Evolutionary conservation across 2,329 filamentous ascomycete genomes (phyloP).

Genomic region (Penicillium palitans): DNA sequence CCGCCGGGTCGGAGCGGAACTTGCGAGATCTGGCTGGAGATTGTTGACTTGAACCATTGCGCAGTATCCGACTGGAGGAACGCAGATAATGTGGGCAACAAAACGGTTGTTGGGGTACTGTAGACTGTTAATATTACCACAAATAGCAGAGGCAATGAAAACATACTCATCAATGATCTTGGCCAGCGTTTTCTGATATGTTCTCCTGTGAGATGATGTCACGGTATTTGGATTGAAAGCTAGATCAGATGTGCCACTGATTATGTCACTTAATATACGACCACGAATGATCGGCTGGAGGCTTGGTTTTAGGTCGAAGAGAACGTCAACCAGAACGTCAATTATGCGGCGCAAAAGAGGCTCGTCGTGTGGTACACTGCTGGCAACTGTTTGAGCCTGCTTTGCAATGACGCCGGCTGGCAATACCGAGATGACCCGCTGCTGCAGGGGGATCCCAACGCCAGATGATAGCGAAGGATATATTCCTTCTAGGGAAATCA

Average conservation of each 20-base stretch:
- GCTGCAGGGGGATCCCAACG: constrained; percentile 47
- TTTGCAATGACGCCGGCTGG: constrained; percentile 46
- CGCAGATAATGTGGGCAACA: constrained; percentile 40
- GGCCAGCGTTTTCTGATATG: constrained; percentile 28
- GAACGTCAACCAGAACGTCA: constrained; percentile 29
- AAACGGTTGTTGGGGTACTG: constrained; percentile 38
- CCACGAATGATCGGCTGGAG: constrained; percentile 42
- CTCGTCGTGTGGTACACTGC: constrained; percentile 30
- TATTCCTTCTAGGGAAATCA: constrained; percentile 47
- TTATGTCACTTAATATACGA: constrained; percentile 44
- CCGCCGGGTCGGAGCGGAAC: constrained; percentile 44
- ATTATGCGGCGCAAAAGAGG: constrained; percentile 36
- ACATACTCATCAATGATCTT: constrained; percentile 40
- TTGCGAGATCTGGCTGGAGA: constrained; percentile 41
- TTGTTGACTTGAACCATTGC: constrained; percentile 41
- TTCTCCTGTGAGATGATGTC: constrained; percentile 14
- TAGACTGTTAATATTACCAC: constrained; percentile 16
- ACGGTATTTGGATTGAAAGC: constrained; percentile 38
- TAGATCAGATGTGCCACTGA: constrained; percentile 42
- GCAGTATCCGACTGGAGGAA: constrained; percentile 40
- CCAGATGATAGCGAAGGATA: constrained; percentile 46
- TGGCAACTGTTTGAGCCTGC: constrained; percentile 22
- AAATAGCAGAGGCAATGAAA: background rate
- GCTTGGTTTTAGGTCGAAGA: constrained; percentile 36
- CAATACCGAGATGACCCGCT: constrained; percentile 46